A percentile compares a stretch with the other conserved stretches of the same genome.
These are phyloP conservation scores for Talaromyces sp. DNA, from an alignment of 2,329 filamentous ascomycete species.

Conservation along the genomic window DNA sequence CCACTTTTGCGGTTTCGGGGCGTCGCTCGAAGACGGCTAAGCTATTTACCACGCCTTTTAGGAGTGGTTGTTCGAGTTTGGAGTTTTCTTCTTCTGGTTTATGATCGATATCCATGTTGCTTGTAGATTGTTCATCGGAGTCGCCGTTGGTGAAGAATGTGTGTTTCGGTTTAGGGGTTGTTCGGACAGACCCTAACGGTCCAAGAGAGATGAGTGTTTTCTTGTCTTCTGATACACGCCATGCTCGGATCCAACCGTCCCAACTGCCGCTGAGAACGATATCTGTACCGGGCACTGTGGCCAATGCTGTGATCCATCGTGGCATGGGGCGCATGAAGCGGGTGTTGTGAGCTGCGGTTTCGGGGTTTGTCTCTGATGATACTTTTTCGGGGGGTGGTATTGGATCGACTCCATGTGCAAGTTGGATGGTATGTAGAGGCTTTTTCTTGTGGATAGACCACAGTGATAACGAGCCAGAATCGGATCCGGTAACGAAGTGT, in stretches of 20 bases:
- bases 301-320: conserved; percentile 84
- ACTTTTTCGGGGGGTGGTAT: conserved; percentile 62
- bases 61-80: conserved; percentile 29
- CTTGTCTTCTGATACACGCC: conserved; percentile 81
- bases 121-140: not conserved
- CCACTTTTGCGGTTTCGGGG: conserved; percentile 10
- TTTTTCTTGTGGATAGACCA: conserved; percentile 96
- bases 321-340: conserved; percentile 57
- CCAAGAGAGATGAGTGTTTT: conserved; percentile 69
- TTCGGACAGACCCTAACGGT: conserved; percentile 48
- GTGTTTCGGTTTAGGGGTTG: conserved; percentile 29
- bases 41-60: conserved; percentile 80
- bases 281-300: conserved; percentile 83
- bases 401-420: conserved; percentile 81
- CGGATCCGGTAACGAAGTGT: conserved; percentile 89
- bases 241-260: conserved; percentile 82
- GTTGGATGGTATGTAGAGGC: conserved; percentile 69
- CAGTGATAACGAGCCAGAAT: conserved; percentile 79
- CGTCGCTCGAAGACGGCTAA: conserved; percentile 82
- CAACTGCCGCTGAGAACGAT: conserved; percentile 87
- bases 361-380: conserved; percentile 65
- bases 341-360: conserved; percentile 44
- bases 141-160: conserved; percentile 20
- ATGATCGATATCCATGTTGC: not conserved
- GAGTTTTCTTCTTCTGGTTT: not conserved